Evolutionary conservation across 78 protist genomes (phyloP), one percentile per base, ranked within the genome.

Genomic region (Speleostelium caveatum): DNA sequence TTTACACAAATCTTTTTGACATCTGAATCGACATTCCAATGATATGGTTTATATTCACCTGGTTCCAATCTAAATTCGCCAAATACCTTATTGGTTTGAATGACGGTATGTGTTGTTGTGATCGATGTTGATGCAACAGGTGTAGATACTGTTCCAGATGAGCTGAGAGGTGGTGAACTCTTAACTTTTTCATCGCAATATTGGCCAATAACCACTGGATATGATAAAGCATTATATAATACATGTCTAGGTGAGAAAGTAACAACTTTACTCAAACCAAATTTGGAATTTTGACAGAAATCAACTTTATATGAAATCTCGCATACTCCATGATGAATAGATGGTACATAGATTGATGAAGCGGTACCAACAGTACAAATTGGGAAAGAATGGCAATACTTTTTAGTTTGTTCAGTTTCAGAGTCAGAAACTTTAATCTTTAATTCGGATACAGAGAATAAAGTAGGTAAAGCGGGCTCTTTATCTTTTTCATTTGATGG

Each of bases 351-450:
- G 5, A 83, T 38, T 5, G 91, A 32, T 22, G 61, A 58, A 28
- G 73, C 49, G 51, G 67, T 53, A 42, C 91, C 91, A 55, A 83
- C 79, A 1, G 91, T 73, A n/a, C 53, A 41, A 36, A 83, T 83
- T n/a, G 91, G 91, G 55, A 63, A 58, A 3, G 51, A 36, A 7
- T 45, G 56, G 21, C 49, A 67, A 49, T 66, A 79, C 32, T 42
- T 62, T 14, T 17, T 56, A n/a, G 35, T 51, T 19, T 33, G 41
- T 5, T 24, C 28, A 12, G n/a, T 69, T 6, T 12, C 53, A 16
- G 22, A 10, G 7, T 51, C n/a, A n/a, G 49, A n/a, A 30, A 83
- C 61, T 30, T 58, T 61, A 6, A 73, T 24, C 12, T 35, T 38
- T 8, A 83, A 28, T 2, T 33, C 59, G 4, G n/a, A 8, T 2